Conservation (phyloP, 1,284 basidiomycete genomes). For the Ustilago xerochloae region DNA sequence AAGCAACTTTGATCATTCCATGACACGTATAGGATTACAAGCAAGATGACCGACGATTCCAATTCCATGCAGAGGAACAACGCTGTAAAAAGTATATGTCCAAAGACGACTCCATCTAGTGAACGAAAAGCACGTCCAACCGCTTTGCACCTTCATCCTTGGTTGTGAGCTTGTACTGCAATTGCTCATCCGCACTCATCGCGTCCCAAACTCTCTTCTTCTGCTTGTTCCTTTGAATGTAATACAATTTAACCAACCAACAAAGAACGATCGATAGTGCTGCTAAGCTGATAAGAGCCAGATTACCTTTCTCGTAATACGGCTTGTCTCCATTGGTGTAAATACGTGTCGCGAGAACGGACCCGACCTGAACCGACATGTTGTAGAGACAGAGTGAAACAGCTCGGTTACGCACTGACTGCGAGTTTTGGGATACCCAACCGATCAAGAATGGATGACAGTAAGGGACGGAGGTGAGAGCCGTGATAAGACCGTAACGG, state of each 20-base stretch:
- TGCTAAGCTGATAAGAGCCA: conserved; percentile 29
- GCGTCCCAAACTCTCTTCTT: conserved; percentile 32
- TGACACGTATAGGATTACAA: too few relatives aligned
- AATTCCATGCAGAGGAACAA: too few relatives aligned
- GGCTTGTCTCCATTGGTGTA: conserved; percentile 52
- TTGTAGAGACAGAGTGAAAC: conserved; percentile 52
- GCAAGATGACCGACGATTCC: too few relatives aligned
- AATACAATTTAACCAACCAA: conserved; percentile 48
- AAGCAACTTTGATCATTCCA: too few relatives aligned
- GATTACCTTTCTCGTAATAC: conserved; percentile 48
- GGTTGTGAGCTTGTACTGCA: conserved; percentile 44
- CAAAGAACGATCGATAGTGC: conserved; percentile 32
- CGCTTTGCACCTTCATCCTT: conserved; percentile 45
- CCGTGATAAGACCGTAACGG: conserved; percentile 40
- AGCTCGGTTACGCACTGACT: conserved; percentile 48
- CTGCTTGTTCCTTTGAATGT: conserved; percentile 42
- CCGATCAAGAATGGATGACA: conserved; percentile 46
- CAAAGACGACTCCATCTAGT: conserved; percentile 20
- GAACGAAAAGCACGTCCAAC: conserved; percentile 46
- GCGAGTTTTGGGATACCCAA: conserved; percentile 33
- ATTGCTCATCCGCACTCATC: conserved; percentile 28
- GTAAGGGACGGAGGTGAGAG: conserved; percentile 41
- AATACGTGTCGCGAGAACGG: conserved; percentile 43
- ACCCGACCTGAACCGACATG: conserved; percentile 54
- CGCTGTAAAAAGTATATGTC: background rate